Percentiles rank a stretch among this genome's conserved stretches.
Conservation (phyloP, 495 filamentous ascomycete species). For the Lasiosphaeris hirsuta region DNA sequence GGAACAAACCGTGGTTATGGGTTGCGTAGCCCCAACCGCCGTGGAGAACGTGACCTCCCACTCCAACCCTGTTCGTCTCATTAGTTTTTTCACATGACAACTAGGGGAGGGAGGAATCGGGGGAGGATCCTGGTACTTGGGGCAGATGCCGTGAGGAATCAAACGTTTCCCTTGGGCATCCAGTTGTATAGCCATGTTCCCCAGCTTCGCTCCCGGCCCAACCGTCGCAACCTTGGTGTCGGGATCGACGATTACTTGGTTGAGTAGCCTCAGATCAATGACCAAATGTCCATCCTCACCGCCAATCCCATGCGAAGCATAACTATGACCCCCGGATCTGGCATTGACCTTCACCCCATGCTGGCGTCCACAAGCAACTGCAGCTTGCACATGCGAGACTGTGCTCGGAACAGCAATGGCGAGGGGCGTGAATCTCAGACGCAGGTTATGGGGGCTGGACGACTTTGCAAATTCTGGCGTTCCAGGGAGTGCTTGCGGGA, state of each 20-base stretch:
- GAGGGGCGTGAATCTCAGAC: conserved; percentile 36
- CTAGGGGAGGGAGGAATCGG: not conserved
- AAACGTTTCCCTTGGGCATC: conserved; percentile 38
- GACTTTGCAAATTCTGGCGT: conserved; percentile 39
- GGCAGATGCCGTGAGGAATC: conserved; percentile 46
- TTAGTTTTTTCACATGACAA: not conserved
- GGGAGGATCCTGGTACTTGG: conserved; percentile 27
- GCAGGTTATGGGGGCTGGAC: conserved; percentile 39
- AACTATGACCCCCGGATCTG: conserved; percentile 47
- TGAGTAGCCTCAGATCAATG: conserved; percentile 42
- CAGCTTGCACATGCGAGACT: conserved; percentile 37
- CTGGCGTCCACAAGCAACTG: conserved; percentile 39
- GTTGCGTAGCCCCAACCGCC: conserved; percentile 47
- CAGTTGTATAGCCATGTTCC: conserved; percentile 38
- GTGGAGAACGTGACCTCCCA: conserved; percentile 44
- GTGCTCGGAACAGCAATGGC: conserved; percentile 42
- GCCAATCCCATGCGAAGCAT: conserved; percentile 45
- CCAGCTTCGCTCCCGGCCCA: conserved; percentile 37
- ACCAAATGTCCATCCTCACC: conserved; percentile 47
- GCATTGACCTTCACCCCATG: conserved; percentile 42
- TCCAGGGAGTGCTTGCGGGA: conserved; percentile 29
- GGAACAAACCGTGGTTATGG: conserved; percentile 39
- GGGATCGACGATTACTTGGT: conserved; percentile 38
- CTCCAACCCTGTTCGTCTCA: conserved; percentile 34
- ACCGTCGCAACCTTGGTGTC: conserved; percentile 39